Conservation (phyloP, 164 flowering plant species). For the Echeveria elegans region DNA sequence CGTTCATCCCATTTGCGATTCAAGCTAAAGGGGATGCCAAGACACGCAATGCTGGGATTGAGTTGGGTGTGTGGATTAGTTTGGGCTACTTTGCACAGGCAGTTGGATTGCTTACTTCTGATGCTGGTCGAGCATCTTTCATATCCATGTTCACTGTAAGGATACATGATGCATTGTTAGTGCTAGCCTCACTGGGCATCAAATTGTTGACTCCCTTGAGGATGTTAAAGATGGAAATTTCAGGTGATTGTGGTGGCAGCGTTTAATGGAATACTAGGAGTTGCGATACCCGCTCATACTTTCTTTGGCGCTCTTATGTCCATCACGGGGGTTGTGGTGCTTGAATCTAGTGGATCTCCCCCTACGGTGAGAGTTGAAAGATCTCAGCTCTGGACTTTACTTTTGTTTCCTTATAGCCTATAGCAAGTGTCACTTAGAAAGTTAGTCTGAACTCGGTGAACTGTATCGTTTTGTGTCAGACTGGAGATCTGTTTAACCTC, state of each 20-base stretch:
- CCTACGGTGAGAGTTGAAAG: conserved; percentile 51
- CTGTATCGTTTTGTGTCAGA: conserved; percentile 26
- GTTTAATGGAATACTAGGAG: conserved; percentile 77
- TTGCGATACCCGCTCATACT: conserved; percentile 48
- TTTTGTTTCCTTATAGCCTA: neutral
- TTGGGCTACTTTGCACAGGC: conserved; percentile 77
- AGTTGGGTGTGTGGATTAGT: conserved; percentile 88
- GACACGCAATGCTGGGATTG: conserved; percentile 64
- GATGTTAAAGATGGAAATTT: conserved; percentile 15
- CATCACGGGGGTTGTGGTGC: conserved; percentile 55
- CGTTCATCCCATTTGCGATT: conserved; percentile 60
- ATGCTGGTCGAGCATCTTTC: conserved; percentile 89
- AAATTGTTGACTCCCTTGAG: neutral
- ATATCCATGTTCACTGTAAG: conserved; percentile 70
- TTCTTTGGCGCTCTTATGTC: conserved; percentile 85
- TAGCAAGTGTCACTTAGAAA: neutral
- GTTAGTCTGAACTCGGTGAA: neutral
- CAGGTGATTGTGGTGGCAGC: conserved; percentile 79
- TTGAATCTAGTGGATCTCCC: conserved; percentile 90
- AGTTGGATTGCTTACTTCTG: conserved; percentile 71
- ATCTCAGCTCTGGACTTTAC: neutral
- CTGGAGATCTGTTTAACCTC: conserved; percentile 76
- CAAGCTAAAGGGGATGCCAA: conserved; percentile 37
- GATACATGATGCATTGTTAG: too few relatives aligned
- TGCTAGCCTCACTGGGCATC: too few relatives aligned